These are phyloP conservation scores for Nepenthes gracilis DNA, from an alignment of 148 eudicot genomes.

Conservation along the genomic window DNA sequence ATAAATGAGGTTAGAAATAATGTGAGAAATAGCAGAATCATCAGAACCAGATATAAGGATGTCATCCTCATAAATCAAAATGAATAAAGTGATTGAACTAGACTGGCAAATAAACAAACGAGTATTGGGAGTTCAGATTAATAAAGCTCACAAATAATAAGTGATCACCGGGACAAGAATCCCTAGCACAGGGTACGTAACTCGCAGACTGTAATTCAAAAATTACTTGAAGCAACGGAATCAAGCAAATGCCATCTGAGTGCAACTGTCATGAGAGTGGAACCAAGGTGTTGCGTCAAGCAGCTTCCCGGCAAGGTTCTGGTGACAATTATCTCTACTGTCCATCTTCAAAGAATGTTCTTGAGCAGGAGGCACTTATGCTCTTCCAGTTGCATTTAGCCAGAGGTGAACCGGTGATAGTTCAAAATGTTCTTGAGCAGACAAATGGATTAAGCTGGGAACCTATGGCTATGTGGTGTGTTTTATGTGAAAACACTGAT, in stretches of 20 bases:
- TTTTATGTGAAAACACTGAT: constrained; percentile 50
- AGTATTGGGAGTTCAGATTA: too few species aligned
- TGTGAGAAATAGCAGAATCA: too few species aligned
- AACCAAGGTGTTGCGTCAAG: constrained; percentile 10
- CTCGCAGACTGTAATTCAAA: too few species aligned
- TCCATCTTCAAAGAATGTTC: constrained; percentile 32
- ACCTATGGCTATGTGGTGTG: constrained; percentile 90
- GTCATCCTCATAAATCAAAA: too few species aligned
- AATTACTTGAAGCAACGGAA: background rate
- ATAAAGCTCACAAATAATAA: too few species aligned
- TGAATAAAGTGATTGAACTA: too few species aligned
- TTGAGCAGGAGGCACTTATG: constrained; percentile 18
- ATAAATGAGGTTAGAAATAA: too few species aligned
- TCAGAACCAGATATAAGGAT: too few species aligned
- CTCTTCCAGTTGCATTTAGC: constrained; percentile 58
- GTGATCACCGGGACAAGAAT: too few species aligned
- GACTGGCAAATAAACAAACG: too few species aligned
- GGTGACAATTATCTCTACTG: constrained; percentile 36
- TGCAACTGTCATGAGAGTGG: constrained; percentile 5
- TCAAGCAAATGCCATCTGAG: constrained; percentile 2
- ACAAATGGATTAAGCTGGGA: constrained; percentile 90
- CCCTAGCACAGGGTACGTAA: too few species aligned
- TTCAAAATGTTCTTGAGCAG: constrained; percentile 44
- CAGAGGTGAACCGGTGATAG: constrained; percentile 77
- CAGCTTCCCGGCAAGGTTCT: constrained; percentile 27